phyloP scores from a whole-genome alignment of 768 basidiomycete genomes.

The Hygrocybe coccinea region DNA sequence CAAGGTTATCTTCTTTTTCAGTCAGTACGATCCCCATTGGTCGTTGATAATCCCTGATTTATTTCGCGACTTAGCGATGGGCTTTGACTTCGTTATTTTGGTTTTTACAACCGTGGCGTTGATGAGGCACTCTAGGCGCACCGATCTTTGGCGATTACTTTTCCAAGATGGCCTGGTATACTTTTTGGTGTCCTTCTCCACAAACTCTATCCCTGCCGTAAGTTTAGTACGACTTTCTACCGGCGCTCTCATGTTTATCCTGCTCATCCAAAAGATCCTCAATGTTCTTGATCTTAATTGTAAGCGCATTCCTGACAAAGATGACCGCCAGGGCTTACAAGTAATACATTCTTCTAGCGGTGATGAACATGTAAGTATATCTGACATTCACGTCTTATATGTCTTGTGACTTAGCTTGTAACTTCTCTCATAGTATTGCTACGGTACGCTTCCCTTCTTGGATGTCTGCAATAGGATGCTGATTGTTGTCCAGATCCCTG shows the following conservation, averaged over 20 bases:
- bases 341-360: slow-evolving; percentile 31
- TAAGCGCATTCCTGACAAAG: slow-evolving; percentile 28
- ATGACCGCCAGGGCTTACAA: not conserved
- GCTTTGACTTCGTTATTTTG: slow-evolving; percentile 59
- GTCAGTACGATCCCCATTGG: slow-evolving; percentile 36
- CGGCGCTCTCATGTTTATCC: not conserved
- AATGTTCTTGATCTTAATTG: slow-evolving; percentile 57
- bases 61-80: slow-evolving; percentile 51
- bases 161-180: slow-evolving; percentile 72
- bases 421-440: slow-evolving; percentile 40
- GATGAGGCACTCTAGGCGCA: slow-evolving; percentile 47
- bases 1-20: slow-evolving; percentile 65
- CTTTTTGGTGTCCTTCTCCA: slow-evolving; percentile 60
- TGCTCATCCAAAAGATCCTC: slow-evolving; percentile 38
- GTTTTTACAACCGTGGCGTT: slow-evolving; percentile 52
- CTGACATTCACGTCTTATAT: not conserved
- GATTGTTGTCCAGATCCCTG: slow-evolving; percentile 44
- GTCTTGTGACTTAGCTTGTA: not conserved
- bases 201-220: slow-evolving; percentile 58
- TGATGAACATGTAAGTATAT: slow-evolving; percentile 57
- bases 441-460: slow-evolving; percentile 35
- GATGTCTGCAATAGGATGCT: not conserved
- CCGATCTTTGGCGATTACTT: slow-evolving; percentile 62
- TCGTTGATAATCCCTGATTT: not conserved
- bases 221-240: not conserved